Base-by-base conservation (phyloP, 352 stramenopile genomes). In the Phytophthora hybrid region DNA sequence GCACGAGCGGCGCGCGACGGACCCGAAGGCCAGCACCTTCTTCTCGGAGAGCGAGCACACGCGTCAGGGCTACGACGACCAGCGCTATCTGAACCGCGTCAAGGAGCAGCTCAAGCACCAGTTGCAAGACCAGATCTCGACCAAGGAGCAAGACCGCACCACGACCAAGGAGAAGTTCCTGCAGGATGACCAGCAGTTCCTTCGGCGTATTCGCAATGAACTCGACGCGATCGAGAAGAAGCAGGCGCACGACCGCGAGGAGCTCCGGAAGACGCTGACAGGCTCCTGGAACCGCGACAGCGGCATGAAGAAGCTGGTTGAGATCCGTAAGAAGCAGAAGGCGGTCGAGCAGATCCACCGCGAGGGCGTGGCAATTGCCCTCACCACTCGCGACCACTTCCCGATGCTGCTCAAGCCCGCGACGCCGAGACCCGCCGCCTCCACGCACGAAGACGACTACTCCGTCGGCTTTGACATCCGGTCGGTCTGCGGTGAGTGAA, bases 401-500 rank as follows among this genome's bases (percentile, higher is more conserved):
- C 65, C 78, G n/a, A 55, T 71, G 13, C 62, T 84, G 31, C 62
- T 41, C 10, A 73, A 82, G 65, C 75, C 70, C 39, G 55, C 60
- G 55, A 83, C 79, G 7, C 69, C 80, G 34, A 57, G 69, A 32
- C 51, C 44, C 47, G 46, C 32, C 18, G 23, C 14, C 2, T 54
- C 59, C 0, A 70, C 59, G 8, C 60, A 68, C 54, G 75, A 80
- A 4, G 74, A 81, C 37, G 82, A 94, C 59, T 94, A 81, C 69
- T 93, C 87, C 0, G 87, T 93, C 3, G 87, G 87, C 23, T 93
- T 92, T 52, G 84, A 93, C 73, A 89, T 92, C 60, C 87, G 84
- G 0, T 90, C 84, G 4, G 73, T 88, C 19, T 85, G 75, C 62
- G 73, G 71, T 0, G 78, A 81, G n/a, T 84, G 47, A 75, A 16